Evolutionary conservation across 108 stramenopile species (phyloP), one percentile per base, ranked within the genome.

Genomic region (Discostella stelligeroides): DNA sequence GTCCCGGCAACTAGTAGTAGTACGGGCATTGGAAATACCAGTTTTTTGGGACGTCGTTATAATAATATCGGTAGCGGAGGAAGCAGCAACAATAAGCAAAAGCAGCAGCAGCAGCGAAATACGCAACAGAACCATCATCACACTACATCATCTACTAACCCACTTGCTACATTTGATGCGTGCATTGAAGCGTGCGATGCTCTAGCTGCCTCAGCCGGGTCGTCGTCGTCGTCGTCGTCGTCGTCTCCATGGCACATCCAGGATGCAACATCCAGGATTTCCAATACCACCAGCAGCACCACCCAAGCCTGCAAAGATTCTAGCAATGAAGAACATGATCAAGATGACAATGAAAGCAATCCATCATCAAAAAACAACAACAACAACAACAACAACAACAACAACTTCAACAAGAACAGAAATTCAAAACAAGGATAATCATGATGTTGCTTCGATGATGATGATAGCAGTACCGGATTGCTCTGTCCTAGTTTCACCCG

Each of bases 141-240:
- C 3, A 34, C 34, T 5, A 6, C 49, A 8, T 50, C 49, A 9
- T 18, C 49, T 24, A 8, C 1, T 18, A 8, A 57, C 2, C 70
- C 70, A n/a, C 78, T 87, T 43, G 46, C 79, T 24, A 48, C 47
- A 24, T 89, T 89, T 55, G 82, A 86, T 66, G 75, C 84, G 1
- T 86, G 88, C 59, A 72, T 89, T 40, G 82, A 84, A 54, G 80
- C 88, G 7, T 72, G 71, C 28, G 88, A 89, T 72, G 75, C 84
- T 7, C 55, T 89, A 21, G 85, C 82, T 17, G 72, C 84, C 0
- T 61, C 75, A 4, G 60, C 81, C 17, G 39, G 80, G 12, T 73
- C 59, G 8, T 62, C 66, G 18, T 59, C 60, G 21, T 34, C 29
- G 42, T 18, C 3, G 40, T 40, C 56, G 24, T 51, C 63, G 25